Evolutionary conservation across 805 yeast species (phyloP).

Genomic region (Wickerhamiella sergipiensis): DNA sequence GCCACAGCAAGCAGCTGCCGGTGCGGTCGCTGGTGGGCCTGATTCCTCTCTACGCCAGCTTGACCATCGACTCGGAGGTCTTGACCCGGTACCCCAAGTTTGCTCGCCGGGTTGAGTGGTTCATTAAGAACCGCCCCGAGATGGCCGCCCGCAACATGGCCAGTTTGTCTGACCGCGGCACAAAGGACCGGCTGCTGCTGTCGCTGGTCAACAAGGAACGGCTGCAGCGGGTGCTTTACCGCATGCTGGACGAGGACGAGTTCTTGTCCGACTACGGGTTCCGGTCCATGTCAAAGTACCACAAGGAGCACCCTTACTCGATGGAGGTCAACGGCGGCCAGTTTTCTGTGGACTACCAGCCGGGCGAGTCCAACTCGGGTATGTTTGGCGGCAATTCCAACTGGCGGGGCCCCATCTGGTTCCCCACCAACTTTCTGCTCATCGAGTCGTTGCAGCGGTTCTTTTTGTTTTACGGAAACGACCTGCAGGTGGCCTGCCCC

Average conservation of each 20-base stretch:
- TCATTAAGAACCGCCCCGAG: conserved; percentile 51
- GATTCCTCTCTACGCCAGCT: conserved; percentile 79
- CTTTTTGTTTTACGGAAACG: conserved; percentile 77
- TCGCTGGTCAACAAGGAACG: conserved; percentile 75
- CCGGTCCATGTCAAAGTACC: conserved; percentile 76
- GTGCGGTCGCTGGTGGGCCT: conserved; percentile 83
- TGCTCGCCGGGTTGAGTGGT: conserved; percentile 74
- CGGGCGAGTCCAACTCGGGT: conserved; percentile 57
- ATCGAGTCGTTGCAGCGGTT: conserved; percentile 81
- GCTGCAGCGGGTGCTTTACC: conserved; percentile 54
- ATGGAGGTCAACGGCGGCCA: conserved; percentile 70
- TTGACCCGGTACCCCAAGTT: conserved; percentile 68
- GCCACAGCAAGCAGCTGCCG: conserved; percentile 52
- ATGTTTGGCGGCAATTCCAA: conserved; percentile 94
- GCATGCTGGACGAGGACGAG: conserved; percentile 77
- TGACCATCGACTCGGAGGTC: conserved; percentile 76
- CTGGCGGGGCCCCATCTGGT: conserved; percentile 98
- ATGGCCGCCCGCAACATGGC: conserved; percentile 77
- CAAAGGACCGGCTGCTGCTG: conserved; percentile 65
- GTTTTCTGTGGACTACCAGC: conserved; percentile 29
- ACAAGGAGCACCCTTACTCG: conserved; percentile 68
- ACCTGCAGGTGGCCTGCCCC: conserved; percentile 76
- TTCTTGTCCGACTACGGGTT: conserved; percentile 76
- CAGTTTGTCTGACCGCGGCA: conserved; percentile 61
- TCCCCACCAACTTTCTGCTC: conserved; percentile 75